These are phyloP conservation scores for Akebia trifoliata DNA, from an alignment of 164 flowering plant species.

Conservation along the genomic window DNA sequence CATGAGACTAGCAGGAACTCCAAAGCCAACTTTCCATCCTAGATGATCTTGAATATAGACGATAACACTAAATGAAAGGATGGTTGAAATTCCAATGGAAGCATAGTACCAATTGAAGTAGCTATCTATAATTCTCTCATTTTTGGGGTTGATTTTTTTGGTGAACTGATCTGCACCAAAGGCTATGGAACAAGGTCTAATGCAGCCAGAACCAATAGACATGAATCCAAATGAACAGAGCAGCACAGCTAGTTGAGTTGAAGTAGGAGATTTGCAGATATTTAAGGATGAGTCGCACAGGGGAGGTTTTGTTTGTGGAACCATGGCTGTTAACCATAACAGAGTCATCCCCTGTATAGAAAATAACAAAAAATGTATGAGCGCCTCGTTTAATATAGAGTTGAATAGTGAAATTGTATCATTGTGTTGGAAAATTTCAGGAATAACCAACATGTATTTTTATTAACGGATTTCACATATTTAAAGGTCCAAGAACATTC, in stretches of 20 bases:
- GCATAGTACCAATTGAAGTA: slow-evolving; percentile 43
- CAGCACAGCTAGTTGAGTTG: slow-evolving; percentile 27
- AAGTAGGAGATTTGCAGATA: slow-evolving; percentile 18
- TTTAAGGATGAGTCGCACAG: background rate
- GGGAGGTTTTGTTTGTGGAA: slow-evolving; percentile 25
- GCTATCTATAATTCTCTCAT: slow-evolving; percentile 20
- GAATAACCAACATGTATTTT: too few relatives aligned
- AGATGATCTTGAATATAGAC: slow-evolving; percentile 34
- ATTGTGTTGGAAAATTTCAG: too few relatives aligned
- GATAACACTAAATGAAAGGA: slow-evolving; percentile 28
- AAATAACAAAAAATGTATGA: too few relatives aligned
- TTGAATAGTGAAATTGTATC: too few relatives aligned
- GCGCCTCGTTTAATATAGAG: too few relatives aligned
- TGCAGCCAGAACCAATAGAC: slow-evolving; percentile 43
- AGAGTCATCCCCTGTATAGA: slow-evolving; percentile 33
- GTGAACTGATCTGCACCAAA: slow-evolving; percentile 50
- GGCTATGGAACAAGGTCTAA: slow-evolving; percentile 40
- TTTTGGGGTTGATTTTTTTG: slow-evolving; percentile 17
- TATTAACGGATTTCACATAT: too few relatives aligned
- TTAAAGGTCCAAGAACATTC: background rate
- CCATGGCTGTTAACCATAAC: slow-evolving; percentile 34
- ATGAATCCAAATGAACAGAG: slow-evolving; percentile 30
- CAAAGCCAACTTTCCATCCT: slow-evolving; percentile 49
- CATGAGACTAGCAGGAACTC: slow-evolving; percentile 35
- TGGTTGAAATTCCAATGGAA: slow-evolving; percentile 19